These are phyloP conservation scores for Paecilomyces fulvus DNA, from an alignment of 2,329 filamentous ascomycete genomes.

Conservation along the genomic window DNA sequence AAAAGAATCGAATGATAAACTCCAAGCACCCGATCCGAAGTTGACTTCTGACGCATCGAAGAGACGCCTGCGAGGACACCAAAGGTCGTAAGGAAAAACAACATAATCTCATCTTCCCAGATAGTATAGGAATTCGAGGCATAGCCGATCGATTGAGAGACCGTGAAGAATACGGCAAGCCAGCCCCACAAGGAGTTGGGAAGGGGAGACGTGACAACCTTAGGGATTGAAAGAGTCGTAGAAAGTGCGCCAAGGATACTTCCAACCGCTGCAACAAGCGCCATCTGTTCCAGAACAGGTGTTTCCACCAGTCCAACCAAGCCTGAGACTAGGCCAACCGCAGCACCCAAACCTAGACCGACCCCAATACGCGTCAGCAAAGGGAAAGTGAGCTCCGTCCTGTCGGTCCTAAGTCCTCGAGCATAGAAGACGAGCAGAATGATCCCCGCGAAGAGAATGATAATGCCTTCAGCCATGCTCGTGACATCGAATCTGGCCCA, in stretches of 20 bases:
- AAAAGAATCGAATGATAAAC: conserved; percentile 82
- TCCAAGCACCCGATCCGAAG: conserved; percentile 63
- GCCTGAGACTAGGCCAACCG: conserved; percentile 16
- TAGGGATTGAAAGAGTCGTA: conserved; percentile 31
- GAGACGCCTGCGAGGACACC: conserved; percentile 65
- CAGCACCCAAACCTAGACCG: conserved; percentile 40
- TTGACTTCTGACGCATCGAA: conserved; percentile 62
- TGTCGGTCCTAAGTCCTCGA: conserved; percentile 45
- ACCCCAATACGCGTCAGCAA: conserved; percentile 45
- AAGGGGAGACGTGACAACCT: conserved; percentile 43
- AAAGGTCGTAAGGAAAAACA: conserved; percentile 87
- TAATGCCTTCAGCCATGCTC: conserved; percentile 74
- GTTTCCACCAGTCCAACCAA: conserved; percentile 19
- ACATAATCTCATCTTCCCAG: conserved; percentile 91
- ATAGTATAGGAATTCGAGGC: conserved; percentile 98
- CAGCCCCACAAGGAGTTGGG: conserved; percentile 83
- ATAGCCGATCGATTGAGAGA: conserved; percentile 87
- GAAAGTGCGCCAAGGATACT: conserved; percentile 37
- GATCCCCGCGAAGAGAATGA: conserved; percentile 60
- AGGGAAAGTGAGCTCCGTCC: conserved; percentile 44
- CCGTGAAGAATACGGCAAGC: conserved; percentile 68
- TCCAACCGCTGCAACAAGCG: conserved; percentile 35
- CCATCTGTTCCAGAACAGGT: conserved; percentile 22
- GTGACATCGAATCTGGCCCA: conserved; percentile 90
- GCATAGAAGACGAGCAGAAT: conserved; percentile 66